Conservation (phyloP, 2,329 filamentous ascomycete genomes). For the Helminthosporium solani region DNA sequence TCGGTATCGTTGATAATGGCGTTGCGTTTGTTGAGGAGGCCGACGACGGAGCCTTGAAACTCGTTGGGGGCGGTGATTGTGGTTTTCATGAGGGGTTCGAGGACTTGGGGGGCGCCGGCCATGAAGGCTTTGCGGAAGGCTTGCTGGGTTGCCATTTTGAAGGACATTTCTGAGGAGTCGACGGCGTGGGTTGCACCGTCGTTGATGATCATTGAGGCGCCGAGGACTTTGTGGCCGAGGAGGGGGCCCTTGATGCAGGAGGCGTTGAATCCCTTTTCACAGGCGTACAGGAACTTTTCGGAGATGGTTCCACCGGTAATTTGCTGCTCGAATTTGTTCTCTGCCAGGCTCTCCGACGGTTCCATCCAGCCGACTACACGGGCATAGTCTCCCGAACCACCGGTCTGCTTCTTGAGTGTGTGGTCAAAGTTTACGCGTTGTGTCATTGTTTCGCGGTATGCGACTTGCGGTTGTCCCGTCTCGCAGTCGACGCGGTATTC, state of each 20-base stretch:
- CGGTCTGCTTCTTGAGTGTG: slow-evolving; percentile 90
- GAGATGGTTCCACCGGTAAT: slow-evolving; percentile 88
- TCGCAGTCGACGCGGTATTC: slow-evolving; percentile 96
- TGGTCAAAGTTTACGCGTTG: slow-evolving; percentile 83
- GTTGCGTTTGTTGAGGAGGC: slow-evolving; percentile 93
- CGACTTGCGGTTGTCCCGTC: slow-evolving; percentile 95
- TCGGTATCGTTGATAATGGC: slow-evolving; percentile 95
- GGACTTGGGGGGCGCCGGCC: slow-evolving; percentile 75
- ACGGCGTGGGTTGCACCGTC: slow-evolving; percentile 97
- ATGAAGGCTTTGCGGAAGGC: slow-evolving; percentile 94
- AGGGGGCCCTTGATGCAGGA: slow-evolving; percentile 85
- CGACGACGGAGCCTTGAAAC: slow-evolving; percentile 95
- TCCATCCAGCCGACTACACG: slow-evolving; percentile 91
- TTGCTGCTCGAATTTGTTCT: slow-evolving; percentile 83
- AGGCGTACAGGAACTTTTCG: slow-evolving; percentile 93
- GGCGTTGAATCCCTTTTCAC: slow-evolving; percentile 88
- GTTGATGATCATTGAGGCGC: slow-evolving; percentile 86
- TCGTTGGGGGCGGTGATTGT: slow-evolving; percentile 93
- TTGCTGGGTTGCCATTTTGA: slow-evolving; percentile 91
- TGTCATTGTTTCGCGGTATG: slow-evolving; percentile 92
- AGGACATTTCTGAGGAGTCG: slow-evolving; percentile 94
- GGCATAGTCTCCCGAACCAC: slow-evolving; percentile 93
- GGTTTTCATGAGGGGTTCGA: slow-evolving; percentile 98
- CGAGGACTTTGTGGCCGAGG: slow-evolving; percentile 89
- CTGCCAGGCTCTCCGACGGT: slow-evolving; percentile 69